Evolutionary conservation across 345 rosid genomes (phyloP), one percentile per base, ranked within the genome.

Genomic region (Eutrema japonicum): DNA sequence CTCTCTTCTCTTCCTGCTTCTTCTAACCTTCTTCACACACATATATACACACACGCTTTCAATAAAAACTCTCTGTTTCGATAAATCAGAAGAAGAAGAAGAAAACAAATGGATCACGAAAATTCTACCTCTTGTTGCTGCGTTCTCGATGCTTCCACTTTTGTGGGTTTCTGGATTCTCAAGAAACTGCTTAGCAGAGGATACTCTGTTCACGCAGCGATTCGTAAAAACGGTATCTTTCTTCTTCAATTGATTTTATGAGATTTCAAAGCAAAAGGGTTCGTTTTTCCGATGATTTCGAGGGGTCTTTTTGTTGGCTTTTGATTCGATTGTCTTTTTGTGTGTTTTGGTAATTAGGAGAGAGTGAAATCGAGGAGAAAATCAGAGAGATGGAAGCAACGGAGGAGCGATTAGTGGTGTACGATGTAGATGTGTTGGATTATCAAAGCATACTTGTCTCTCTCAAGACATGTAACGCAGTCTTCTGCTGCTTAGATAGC

Each of bases 101-200:
- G 0, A 46, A 8, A 40, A 10, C 9, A 4, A 42, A 81, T 78
- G 90, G 86, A 79, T 69, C 80, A 72, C 3, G 82, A 79, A 4
- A 78, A 73, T 47, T 72, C 85, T 6, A 9, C 83, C 45, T 69
- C 65, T 63, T 76, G 79, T 11, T 88, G 87, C 62, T 92, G 98
- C 40, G 93, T 88, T 78, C 94, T 90, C 36, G 98, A 90, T 77
- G 96, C 98, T 8, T 89, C 98, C 9, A 87, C 88, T 56, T 92
- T 87, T 66, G 89, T 88, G 43, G 96, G 98, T 53, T 92, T 83
- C 74, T 90, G 96, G 96, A 81, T 92, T 82, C 87, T 90, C 81
- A 88, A 90, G 75, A 84, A 89, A 30, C 56, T 92, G 29, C 76
- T 92, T 52, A 72, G 74, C 50, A 87, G 68, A 85, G 98, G 98